Conservation (phyloP, 257 asterid genomes). For the Ajuga chamaepitys region DNA sequence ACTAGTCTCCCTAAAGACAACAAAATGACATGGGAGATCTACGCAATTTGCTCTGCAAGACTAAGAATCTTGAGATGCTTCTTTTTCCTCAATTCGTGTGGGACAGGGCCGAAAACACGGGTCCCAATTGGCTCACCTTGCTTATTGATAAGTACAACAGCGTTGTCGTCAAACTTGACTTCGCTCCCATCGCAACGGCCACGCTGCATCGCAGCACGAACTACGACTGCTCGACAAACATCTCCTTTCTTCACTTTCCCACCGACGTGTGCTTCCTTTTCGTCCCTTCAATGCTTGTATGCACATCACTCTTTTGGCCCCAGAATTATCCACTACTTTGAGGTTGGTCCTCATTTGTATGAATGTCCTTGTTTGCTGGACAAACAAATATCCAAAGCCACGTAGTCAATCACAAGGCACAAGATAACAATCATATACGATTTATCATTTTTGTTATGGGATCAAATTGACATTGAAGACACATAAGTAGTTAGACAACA, state of each 20-base stretch:
- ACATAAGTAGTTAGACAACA: too few species aligned
- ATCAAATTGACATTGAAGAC: too few species aligned
- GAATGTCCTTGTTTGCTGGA: constrained; percentile 84
- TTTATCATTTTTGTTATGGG: too few species aligned
- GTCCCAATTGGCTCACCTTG: constrained; percentile 95
- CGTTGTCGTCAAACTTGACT: constrained; percentile 89
- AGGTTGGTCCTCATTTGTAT: constrained; percentile 90
- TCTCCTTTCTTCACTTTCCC: constrained; percentile 96
- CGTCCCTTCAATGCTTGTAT: constrained; percentile 85
- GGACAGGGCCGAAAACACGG: constrained; percentile 89
- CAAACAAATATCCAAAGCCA: background rate
- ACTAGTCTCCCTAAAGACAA: background rate
- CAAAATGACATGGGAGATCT: background rate
- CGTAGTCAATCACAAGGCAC: background rate
- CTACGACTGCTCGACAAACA: constrained; percentile 73
- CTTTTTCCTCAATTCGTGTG: constrained; percentile 90
- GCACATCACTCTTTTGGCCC: constrained; percentile 85
- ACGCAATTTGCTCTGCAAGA: constrained; percentile 72
- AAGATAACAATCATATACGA: background rate
- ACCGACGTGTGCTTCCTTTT: constrained; percentile 84
- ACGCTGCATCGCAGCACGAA: constrained; percentile 87
- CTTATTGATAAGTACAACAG: constrained; percentile 77
- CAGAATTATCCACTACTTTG: constrained; percentile 93
- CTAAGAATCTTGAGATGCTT: constrained; percentile 97
- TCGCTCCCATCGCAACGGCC: constrained; percentile 92